A percentile compares a stretch with the other conserved stretches of the same genome.
phyloP scores from a whole-genome alignment of 2,329 filamentous ascomycete species.

The Fusarium equiseti region DNA sequence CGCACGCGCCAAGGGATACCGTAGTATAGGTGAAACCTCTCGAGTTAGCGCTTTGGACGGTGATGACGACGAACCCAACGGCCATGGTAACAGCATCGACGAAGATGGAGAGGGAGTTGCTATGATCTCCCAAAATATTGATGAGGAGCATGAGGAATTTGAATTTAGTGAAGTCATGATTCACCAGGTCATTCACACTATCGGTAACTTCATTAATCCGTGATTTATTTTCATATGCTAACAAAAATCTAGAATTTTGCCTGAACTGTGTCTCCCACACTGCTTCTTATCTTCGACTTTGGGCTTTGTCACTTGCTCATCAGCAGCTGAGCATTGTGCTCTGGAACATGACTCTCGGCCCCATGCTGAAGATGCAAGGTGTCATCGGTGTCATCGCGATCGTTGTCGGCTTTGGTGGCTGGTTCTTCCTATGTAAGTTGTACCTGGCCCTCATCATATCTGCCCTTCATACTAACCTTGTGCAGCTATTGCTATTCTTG shows the following conservation, averaged over 20 bases:
- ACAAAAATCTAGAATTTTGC: slow-evolving; percentile 81
- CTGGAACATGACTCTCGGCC: slow-evolving; percentile 94
- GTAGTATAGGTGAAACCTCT: slow-evolving; percentile 89
- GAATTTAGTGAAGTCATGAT: slow-evolving; percentile 99
- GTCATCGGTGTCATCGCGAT: slow-evolving; percentile 81
- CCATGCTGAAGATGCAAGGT: slow-evolving; percentile 76
- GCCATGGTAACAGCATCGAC: slow-evolving; percentile 68
- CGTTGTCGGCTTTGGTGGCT: slow-evolving; percentile 85
- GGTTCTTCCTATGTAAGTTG: slow-evolving; percentile 81
- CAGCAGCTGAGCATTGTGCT: slow-evolving; percentile 97
- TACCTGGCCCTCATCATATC: not conserved
- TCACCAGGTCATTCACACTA: slow-evolving; percentile 98
- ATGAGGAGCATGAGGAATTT: slow-evolving; percentile 92
- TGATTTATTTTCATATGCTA: slow-evolving; percentile 41
- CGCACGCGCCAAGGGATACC: slow-evolving; percentile 88
- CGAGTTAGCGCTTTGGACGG: slow-evolving; percentile 91
- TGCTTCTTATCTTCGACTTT: slow-evolving; percentile 97
- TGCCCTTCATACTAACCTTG: slow-evolving; percentile 42
- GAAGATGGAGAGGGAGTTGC: slow-evolving; percentile 85
- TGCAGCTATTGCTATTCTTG: slow-evolving; percentile 71
- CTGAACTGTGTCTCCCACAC: slow-evolving; percentile 99
- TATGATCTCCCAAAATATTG: slow-evolving; percentile 89
- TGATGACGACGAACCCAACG: slow-evolving; percentile 72
- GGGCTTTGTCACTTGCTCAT: slow-evolving; percentile 96
- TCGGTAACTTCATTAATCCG: slow-evolving; percentile 71